Base-by-base conservation (phyloP, 345 rosid genomes). In the Corchorus capsularis region DNA sequence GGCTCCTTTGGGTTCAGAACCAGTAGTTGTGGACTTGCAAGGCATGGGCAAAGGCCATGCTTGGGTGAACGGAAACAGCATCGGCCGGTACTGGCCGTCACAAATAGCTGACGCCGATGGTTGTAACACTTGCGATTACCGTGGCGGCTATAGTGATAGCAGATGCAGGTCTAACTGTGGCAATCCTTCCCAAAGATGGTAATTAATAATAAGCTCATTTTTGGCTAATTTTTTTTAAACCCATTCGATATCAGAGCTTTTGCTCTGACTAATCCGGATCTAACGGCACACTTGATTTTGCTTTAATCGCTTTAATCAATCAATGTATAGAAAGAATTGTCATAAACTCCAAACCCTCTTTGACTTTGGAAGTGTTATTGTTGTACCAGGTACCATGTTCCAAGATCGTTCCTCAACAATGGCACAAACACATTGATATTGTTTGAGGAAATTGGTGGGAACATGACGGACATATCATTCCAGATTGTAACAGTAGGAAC, bases 21-120 rank as follows among this genome's bases (percentile, higher is more conserved):
- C 93, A 0, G 93, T 91, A 34, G 90, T 90, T 9, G 87, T 90
- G 43, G 94, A 93, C 86, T 78, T 91, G 19, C 70, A 60, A 61
- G 94, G 97, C 15, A 66, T 91, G 50, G 92, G 97, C 32, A 93
- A 92, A 74, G 98, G 98, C 3, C 71, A 62, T 13, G 93, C 92
- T 43, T 92, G 97, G 97, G 84, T 92, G 22, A 93, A 92, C 15
- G 97, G 94, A 32, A 74, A 75, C 46, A 90, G 83, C 85, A 83
- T 90, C 8, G 98, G 93, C 5, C 82, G 97, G 8, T 90, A 85
- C 77, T 93, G 98, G 97, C 91, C 91, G 0, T 80, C 84, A 63
- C 73, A 57, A 4, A 19, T 20, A 5, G 85, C 97, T 12, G 34
- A 50, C 4, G 75, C 78, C 0, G 74, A 83, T 0, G 87, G 88